phyloP scores from a whole-genome alignment of 2,329 filamentous ascomycete genomes.

The Phaeosphaeria sp. region DNA sequence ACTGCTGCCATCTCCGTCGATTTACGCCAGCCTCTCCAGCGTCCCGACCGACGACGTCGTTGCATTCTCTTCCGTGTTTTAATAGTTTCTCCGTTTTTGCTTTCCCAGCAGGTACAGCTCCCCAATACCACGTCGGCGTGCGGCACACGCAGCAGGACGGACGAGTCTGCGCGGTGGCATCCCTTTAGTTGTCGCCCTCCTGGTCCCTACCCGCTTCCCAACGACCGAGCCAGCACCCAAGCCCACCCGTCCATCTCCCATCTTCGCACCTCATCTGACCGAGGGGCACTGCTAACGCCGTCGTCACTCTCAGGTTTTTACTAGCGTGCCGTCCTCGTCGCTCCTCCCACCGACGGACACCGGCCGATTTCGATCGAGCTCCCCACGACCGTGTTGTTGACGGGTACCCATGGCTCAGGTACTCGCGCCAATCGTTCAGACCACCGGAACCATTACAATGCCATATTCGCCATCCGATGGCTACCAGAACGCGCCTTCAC shows the following conservation, averaged over 20 bases:
- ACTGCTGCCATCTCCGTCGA: conserved; percentile 49
- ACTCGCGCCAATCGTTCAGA: conserved; percentile 57
- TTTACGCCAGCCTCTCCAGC: conserved; percentile 47
- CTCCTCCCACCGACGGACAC: conserved; percentile 20
- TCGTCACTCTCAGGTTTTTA: conserved; percentile 1
- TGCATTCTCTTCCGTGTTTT: conserved; percentile 48
- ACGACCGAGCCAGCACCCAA: conserved; percentile 10
- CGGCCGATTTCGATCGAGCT: conserved; percentile 27
- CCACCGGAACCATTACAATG: conserved; percentile 58
- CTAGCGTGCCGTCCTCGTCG: conserved; percentile 20
- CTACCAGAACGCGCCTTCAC: conserved; percentile 50
- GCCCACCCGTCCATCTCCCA: conserved; percentile 8
- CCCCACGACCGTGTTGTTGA: conserved; percentile 22
- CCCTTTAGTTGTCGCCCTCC: conserved; percentile 22
- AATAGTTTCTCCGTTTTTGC: conserved; percentile 41
- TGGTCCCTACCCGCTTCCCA: conserved; percentile 19
- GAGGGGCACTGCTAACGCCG: background rate
- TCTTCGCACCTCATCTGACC: background rate
- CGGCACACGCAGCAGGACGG: conserved; percentile 23
- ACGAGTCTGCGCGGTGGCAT: conserved; percentile 14
- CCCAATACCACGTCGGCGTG: conserved; percentile 16
- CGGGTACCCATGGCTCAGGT: conserved; percentile 51
- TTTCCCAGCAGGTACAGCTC: conserved; percentile 38
- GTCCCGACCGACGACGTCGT: conserved; percentile 33
- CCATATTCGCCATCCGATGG: conserved; percentile 58